phyloP scores from a whole-genome alignment of 768 basidiomycete genomes.

The Trametes cingulata region DNA sequence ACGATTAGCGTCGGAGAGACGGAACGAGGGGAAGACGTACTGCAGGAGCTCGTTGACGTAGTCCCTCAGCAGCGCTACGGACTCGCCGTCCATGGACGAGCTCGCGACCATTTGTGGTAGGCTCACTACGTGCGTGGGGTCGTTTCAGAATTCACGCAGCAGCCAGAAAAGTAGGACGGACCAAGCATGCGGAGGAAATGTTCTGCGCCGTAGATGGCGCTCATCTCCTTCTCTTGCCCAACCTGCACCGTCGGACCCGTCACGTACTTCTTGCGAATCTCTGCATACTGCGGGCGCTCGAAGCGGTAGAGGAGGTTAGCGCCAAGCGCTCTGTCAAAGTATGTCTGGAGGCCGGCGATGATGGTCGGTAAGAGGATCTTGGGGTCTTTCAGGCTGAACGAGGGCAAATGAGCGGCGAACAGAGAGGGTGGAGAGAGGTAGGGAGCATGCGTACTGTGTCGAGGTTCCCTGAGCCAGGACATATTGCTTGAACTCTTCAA shows the following conservation, averaged over 20 bases:
- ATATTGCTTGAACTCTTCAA: constrained; percentile 76
- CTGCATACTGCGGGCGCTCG: constrained; percentile 90
- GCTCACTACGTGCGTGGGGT: constrained; percentile 59
- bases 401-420: neutral
- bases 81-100: constrained; percentile 90
- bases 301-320: constrained; percentile 92
- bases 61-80: constrained; percentile 78
- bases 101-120: constrained; percentile 88
- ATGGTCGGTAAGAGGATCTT: constrained; percentile 75
- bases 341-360: constrained; percentile 79
- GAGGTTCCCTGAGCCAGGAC: constrained; percentile 49
- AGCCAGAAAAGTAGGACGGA: constrained; percentile 38
- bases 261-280: constrained; percentile 69
- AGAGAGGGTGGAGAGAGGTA: neutral
- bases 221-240: constrained; percentile 81
- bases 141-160: neutral
- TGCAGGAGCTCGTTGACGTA: constrained; percentile 86
- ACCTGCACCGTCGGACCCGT: constrained; percentile 71
- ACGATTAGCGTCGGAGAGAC: neutral
- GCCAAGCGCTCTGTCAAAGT: constrained; percentile 92
- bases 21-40: constrained; percentile 46
- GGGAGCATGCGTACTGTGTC: constrained; percentile 24
- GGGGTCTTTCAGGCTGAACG: constrained; percentile 64
- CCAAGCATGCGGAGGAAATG: constrained; percentile 92
- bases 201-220: constrained; percentile 90